These are phyloP conservation scores for Colletotrichum incanum DNA, from an alignment of 2,329 filamentous ascomycete genomes.

Conservation along the genomic window DNA sequence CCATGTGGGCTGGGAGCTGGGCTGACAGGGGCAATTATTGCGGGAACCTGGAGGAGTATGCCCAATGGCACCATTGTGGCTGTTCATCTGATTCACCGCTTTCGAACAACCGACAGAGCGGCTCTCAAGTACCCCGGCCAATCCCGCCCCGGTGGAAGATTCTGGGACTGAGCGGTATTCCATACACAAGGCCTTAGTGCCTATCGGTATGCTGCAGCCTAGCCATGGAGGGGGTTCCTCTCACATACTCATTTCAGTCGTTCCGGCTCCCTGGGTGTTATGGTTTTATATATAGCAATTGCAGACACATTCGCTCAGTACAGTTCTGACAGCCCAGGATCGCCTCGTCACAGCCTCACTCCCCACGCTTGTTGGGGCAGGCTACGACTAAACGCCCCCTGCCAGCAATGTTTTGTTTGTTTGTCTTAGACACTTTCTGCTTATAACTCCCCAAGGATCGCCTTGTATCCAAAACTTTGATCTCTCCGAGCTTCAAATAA, in stretches of 20 bases:
- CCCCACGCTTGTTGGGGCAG: conserved; percentile 35
- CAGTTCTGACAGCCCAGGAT: conserved; percentile 34
- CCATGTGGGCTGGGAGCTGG: conserved; percentile 9
- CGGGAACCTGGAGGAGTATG: conserved; percentile 20
- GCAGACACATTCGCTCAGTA: conserved; percentile 9
- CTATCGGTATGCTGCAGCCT: conserved; percentile 39
- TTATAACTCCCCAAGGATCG: conserved; percentile 30
- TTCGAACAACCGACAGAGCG: conserved; percentile 26
- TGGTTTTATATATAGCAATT: conserved; percentile 43
- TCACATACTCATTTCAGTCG: conserved; percentile 7
- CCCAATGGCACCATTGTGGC: conserved; percentile 38
- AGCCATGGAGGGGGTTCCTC: conserved; percentile 8
- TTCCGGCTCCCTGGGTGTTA: conserved; percentile 32
- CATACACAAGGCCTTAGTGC: conserved; percentile 21
- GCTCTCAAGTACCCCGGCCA: conserved; percentile 6
- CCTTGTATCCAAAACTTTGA: conserved; percentile 21
- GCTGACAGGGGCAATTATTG: conserved; percentile 16
- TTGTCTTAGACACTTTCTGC: conserved; percentile 22
- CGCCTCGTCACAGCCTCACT: conserved; percentile 40
- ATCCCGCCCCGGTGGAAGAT: conserved; percentile 7
- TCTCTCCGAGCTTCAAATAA: conserved; percentile 30
- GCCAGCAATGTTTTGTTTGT: conserved; percentile 19
- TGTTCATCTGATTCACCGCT: conserved; percentile 38
- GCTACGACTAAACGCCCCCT: conserved; percentile 27
- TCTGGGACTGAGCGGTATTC: conserved; percentile 22